Evolutionary conservation across 768 basidiomycete genomes (phyloP).

Genomic region (Lentinula raphanica): DNA sequence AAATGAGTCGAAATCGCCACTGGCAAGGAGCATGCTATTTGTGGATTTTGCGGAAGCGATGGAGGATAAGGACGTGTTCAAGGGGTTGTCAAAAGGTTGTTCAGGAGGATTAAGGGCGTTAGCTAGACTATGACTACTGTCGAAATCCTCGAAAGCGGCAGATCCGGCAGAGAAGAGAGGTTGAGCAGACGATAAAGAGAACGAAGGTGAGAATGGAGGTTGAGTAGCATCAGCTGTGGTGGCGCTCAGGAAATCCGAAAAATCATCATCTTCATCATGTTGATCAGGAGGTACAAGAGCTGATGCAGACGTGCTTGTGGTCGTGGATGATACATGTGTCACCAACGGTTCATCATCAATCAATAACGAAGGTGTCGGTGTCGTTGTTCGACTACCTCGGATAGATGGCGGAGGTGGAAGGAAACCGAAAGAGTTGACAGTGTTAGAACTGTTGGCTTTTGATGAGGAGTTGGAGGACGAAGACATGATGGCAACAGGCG

Average conservation of each 20-base stretch:
- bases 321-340: constrained; percentile 13
- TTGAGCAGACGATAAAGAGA: constrained; percentile 18
- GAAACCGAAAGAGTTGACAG: constrained; percentile 11
- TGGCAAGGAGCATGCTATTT: background rate
- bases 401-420: constrained; percentile 16
- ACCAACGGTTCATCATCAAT: background rate
- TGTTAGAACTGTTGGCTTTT: background rate
- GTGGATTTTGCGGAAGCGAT: background rate
- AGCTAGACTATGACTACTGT: too few relatives aligned
- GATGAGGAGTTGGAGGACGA: constrained; percentile 12
- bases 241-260: constrained; percentile 42
- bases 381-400: constrained; percentile 7
- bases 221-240: constrained; percentile 1
- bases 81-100: background rate
- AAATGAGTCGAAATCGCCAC: background rate
- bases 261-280: constrained; percentile 45
- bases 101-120: background rate
- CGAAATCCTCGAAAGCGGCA: background rate
- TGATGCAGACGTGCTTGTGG: constrained; percentile 16
- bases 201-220: constrained; percentile 15
- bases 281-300: constrained; percentile 22
- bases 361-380: constrained; percentile 13
- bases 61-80: constrained; percentile 1
- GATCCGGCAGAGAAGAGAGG: constrained; percentile 15
- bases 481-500: constrained; percentile 14